These are phyloP conservation scores for Ogataea pignaliae DNA, from an alignment of 805 yeast species.

Conservation along the genomic window DNA sequence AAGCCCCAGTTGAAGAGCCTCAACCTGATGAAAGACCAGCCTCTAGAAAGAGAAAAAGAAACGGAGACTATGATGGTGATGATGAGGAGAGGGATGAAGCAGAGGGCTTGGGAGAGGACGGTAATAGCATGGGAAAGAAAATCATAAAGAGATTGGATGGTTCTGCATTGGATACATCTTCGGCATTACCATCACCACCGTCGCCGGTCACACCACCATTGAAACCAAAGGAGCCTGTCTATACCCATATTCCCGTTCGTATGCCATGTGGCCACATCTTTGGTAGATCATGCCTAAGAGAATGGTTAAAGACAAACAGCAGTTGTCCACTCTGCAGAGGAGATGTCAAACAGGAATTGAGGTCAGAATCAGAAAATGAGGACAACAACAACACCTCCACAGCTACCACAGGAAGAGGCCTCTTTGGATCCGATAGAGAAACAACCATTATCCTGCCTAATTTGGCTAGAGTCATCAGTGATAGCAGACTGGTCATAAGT, in stretches of 20 bases:
- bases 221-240: constrained; percentile 22
- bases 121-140: constrained; percentile 1
- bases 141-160: constrained; percentile 20
- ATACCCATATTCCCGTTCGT: constrained; percentile 59
- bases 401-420: too few species aligned
- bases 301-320: constrained; percentile 73
- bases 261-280: constrained; percentile 87
- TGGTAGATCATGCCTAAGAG: constrained; percentile 78
- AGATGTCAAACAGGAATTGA: constrained; percentile 34
- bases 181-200: constrained; percentile 11
- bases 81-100: constrained; percentile 5
- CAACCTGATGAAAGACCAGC: constrained; percentile 10
- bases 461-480: constrained; percentile 30
- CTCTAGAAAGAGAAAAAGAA: constrained; percentile 12
- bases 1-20: constrained; percentile 18
- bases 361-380: not conserved
- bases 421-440: constrained; percentile 4
- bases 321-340: constrained; percentile 87
- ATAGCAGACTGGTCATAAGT: constrained; percentile 26
- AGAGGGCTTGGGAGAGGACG: constrained; percentile 8
- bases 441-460: constrained; percentile 34
- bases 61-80: constrained; percentile 5
- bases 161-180: constrained; percentile 12
- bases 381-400: constrained; percentile 1
- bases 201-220: constrained; percentile 16